These are phyloP conservation scores for Emergomyces pasteurianus DNA, from an alignment of 2,329 filamentous ascomycete genomes.

Conservation along the genomic window DNA sequence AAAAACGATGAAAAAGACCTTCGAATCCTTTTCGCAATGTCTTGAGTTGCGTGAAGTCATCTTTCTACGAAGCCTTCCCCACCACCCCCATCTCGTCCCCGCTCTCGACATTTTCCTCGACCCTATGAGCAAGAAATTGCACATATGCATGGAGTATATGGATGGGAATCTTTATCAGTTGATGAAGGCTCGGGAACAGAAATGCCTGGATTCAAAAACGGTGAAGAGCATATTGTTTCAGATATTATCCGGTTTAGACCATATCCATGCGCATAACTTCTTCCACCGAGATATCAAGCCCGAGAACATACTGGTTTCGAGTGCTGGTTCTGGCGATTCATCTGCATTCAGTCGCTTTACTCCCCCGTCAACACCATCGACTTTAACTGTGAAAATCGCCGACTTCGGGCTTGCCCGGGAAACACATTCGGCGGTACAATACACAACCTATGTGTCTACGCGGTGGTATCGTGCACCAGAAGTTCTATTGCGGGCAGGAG, in stretches of 20 bases:
- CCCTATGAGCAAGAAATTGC: conserved; percentile 87
- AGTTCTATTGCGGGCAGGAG: conserved; percentile 81
- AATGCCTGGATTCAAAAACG: conserved; percentile 74
- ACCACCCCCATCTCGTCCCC: conserved; percentile 86
- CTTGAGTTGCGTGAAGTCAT: conserved; percentile 93
- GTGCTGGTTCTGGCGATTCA: conserved; percentile 70
- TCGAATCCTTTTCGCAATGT: conserved; percentile 82
- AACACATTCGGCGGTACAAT: conserved; percentile 89
- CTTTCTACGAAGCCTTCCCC: conserved; percentile 79
- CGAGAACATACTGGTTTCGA: conserved; percentile 95
- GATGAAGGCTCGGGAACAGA: conserved; percentile 97
- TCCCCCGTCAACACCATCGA: conserved; percentile 83
- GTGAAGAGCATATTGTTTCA: conserved; percentile 98
- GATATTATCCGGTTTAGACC: conserved; percentile 89
- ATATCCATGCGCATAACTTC: conserved; percentile 94
- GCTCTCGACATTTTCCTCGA: conserved; percentile 97
- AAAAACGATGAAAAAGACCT: conserved; percentile 99
- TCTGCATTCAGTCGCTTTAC: conserved; percentile 91
- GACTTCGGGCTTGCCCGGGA: conserved; percentile 97
- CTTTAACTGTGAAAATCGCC: conserved; percentile 95
- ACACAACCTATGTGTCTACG: conserved; percentile 97
- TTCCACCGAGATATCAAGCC: conserved; percentile 99
- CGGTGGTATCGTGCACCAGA: conserved; percentile 93
- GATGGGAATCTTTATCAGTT: conserved; percentile 97
- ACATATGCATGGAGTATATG: conserved; percentile 99